Conservation (phyloP, 805 yeast genomes). For the Yarrowia sp. region DNA sequence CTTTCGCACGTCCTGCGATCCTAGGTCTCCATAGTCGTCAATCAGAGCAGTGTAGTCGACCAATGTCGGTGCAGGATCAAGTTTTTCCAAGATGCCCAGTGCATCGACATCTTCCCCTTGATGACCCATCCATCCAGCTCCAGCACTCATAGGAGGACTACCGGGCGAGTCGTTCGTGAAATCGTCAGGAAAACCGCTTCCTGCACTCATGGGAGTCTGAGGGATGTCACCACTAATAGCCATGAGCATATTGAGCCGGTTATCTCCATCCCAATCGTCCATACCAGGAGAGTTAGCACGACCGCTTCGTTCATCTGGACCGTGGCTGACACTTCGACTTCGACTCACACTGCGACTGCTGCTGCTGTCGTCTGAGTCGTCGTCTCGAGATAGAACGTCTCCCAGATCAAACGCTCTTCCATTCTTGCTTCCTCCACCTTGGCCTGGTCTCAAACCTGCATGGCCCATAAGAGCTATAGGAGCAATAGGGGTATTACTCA, state of each 20-base stretch:
- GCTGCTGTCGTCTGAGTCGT: constrained; percentile 11
- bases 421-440: background rate
- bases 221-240: constrained; percentile 6
- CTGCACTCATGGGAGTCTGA: constrained; percentile 14
- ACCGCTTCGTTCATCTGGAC: background rate
- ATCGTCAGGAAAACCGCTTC: background rate
- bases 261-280: constrained; percentile 35
- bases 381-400: constrained; percentile 12
- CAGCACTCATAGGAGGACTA: constrained; percentile 25
- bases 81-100: background rate
- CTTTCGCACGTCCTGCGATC: background rate
- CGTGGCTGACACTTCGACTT: constrained; percentile 10
- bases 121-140: constrained; percentile 19
- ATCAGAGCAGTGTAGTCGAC: constrained; percentile 30
- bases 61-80: constrained; percentile 18
- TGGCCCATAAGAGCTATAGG: constrained; percentile 18
- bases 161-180: constrained; percentile 11
- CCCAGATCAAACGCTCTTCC: constrained; percentile 15
- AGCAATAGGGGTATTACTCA: constrained; percentile 18
- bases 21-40: constrained; percentile 23
- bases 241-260: constrained; percentile 30
- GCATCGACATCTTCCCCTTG: constrained; percentile 4
- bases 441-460: background rate
- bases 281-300: background rate
- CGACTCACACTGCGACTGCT: constrained; percentile 21